A percentile compares a stretch with the other conserved stretches of the same genome.
These are phyloP conservation scores for Teratosphaeria destructans DNA, from an alignment of 2,329 filamentous ascomycete species.

Conservation along the genomic window DNA sequence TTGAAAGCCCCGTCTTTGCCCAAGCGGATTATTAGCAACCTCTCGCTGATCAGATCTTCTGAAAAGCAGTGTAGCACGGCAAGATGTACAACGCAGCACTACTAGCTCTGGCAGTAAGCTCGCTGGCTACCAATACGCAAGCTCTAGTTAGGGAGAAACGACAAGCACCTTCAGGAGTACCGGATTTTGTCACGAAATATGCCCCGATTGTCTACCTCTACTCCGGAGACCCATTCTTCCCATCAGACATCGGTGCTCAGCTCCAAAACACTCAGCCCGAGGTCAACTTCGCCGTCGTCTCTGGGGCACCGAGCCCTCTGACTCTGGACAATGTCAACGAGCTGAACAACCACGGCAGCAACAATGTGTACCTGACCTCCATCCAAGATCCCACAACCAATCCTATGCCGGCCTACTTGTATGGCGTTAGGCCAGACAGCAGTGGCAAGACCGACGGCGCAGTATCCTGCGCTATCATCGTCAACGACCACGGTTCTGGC, in stretches of 20 bases:
- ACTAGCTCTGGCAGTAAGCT: not conserved
- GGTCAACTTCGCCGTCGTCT: conserved; percentile 26
- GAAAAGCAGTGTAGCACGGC: not conserved
- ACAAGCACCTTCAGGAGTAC: conserved; percentile 8
- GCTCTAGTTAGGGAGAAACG: not conserved
- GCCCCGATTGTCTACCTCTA: conserved; percentile 38
- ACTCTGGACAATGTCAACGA: conserved; percentile 33
- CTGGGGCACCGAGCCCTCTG: conserved; percentile 27
- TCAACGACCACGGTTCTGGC: conserved; percentile 45
- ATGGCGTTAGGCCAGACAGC: conserved; percentile 44
- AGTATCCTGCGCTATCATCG: conserved; percentile 44
- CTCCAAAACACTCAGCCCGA: conserved; percentile 31
- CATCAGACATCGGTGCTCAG: conserved; percentile 34
- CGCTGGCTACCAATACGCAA: not conserved
- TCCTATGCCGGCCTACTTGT: conserved; percentile 31
- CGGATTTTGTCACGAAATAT: conserved; percentile 17
- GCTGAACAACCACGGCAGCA: conserved; percentile 28
- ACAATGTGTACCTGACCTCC: conserved; percentile 34
- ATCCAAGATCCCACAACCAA: conserved; percentile 25
- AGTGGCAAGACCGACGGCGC: conserved; percentile 42
- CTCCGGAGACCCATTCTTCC: conserved; percentile 32
- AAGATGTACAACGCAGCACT: not conserved
- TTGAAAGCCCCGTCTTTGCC: not conserved
- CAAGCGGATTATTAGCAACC: no score
- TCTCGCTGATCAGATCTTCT: not conserved